These are phyloP conservation scores for Nemania sp. DNA, from an alignment of 2,329 filamentous ascomycete species.

Conservation along the genomic window DNA sequence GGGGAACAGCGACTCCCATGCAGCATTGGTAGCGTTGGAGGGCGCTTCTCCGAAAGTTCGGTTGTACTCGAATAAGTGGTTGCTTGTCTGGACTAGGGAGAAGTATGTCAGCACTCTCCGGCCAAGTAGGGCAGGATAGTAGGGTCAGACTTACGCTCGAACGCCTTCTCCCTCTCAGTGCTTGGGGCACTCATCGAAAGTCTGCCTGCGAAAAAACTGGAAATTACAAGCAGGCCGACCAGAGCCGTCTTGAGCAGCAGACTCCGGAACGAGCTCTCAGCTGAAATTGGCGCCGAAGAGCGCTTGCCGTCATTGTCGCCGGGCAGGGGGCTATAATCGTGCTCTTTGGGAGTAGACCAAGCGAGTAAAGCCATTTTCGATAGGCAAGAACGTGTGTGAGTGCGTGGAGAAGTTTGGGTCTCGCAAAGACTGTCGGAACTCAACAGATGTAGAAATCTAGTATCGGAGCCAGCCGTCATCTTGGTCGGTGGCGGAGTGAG, in stretches of 20 bases:
- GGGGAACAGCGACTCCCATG: constrained; percentile 2
- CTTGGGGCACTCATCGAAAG: background rate
- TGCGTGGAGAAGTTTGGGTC: background rate
- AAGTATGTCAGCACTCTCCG: background rate
- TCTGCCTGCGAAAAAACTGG: background rate
- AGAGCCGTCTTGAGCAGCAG: background rate
- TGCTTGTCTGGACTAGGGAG: background rate
- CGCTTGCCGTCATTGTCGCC: background rate
- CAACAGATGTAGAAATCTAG: background rate
- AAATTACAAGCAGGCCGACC: background rate
- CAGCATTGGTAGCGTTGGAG: background rate
- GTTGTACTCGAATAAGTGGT: constrained; percentile 1
- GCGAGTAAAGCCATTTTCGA: background rate
- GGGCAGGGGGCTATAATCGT: background rate
- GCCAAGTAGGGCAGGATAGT: background rate
- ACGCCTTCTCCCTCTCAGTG: background rate
- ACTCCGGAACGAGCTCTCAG: background rate
- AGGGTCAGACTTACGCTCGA: background rate
- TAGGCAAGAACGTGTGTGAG: background rate
- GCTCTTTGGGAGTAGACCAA: background rate
- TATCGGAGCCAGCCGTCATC: background rate
- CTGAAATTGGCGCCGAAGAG: background rate
- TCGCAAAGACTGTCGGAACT: background rate
- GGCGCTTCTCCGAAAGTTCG: background rate
- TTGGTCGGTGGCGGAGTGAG: background rate